These are phyloP conservation scores for Claviceps africana DNA, from an alignment of 2,329 filamentous ascomycete species.

Conservation along the genomic window DNA sequence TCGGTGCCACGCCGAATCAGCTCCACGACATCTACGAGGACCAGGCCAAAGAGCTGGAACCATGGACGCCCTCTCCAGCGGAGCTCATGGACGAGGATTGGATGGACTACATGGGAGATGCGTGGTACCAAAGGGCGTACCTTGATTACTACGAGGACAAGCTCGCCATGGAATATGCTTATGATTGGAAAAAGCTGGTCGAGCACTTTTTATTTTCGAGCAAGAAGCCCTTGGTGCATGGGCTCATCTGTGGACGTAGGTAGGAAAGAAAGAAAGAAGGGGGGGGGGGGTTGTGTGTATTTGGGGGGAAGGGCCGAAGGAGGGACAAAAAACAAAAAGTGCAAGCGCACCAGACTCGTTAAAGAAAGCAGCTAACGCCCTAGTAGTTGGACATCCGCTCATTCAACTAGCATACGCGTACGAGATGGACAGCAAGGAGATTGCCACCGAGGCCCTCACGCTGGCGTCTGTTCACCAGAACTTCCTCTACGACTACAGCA, in stretches of 20 bases:
- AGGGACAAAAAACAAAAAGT: background rate
- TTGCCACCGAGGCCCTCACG: constrained; percentile 78
- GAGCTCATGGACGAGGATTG: constrained; percentile 78
- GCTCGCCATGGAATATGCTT: constrained; percentile 55
- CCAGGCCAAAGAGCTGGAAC: constrained; percentile 56
- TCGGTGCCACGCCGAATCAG: constrained; percentile 61
- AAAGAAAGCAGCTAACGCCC: constrained; percentile 9
- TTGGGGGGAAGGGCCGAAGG: too few species aligned
- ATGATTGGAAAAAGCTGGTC: constrained; percentile 72
- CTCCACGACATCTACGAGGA: constrained; percentile 70
- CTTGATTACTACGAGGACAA: constrained; percentile 94
- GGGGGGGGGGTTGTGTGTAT: too few species aligned
- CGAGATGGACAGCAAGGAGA: constrained; percentile 70
- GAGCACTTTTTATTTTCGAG: constrained; percentile 62
- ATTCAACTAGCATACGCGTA: constrained; percentile 92
- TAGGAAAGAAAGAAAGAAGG: background rate
- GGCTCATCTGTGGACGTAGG: constrained; percentile 65
- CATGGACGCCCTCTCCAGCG: constrained; percentile 71
- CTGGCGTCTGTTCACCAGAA: constrained; percentile 47
- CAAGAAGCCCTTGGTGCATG: constrained; percentile 66
- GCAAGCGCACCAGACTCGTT: background rate
- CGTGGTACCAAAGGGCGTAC: constrained; percentile 74
- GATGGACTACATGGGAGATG: constrained; percentile 69
- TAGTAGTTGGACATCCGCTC: constrained; percentile 70
- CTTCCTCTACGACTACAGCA: constrained; percentile 52